Evolutionary conservation across 257 asterid genomes (phyloP), one percentile per base, ranked within the genome.

Genomic region (Parsonsia alboflavescens): DNA sequence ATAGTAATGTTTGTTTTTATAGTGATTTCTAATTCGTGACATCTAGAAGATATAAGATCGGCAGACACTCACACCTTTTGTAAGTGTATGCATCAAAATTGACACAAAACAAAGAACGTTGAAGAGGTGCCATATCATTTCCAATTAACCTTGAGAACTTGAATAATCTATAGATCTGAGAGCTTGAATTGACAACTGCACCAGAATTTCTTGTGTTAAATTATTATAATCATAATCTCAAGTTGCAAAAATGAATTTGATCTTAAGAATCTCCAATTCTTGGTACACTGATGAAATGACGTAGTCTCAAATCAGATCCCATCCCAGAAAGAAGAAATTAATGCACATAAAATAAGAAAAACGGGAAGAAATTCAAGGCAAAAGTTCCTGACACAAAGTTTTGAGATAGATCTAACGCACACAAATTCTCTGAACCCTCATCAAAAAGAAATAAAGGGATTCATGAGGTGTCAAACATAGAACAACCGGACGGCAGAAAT

Each of bases 261-360:
- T n/a, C 64, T 63, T 63, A 24, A 48, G 41, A 63, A 13, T 73
- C 46, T 48, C 24, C 50, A n/a, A n/a, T 46, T 46, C 39, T 4
- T 56, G 73, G 66, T 59, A 59, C 71, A 69, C 64, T 57, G 63
- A 59, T 42, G n/a, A 66, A 78, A 13, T 21, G 19, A 57, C 44
- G 8, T 46, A 7, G 21, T 33, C 48, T 52, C 74, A 6, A 57
- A 52, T 72, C 73, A 50, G 73, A 74, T 68, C 78, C 71, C 68
- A 36, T 4, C 16, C 48, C 28, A 12, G 26, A 22, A n/a, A 33
- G 54, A 36, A 10, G n/a, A 26, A 24, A 65, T 33, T 42, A 53
- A 75, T 19, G 53, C 46, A 33, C 68, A 63, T 63, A 33, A 63
- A 26, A 63, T 63, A 16, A 63, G 68, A 33, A 30, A 28, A 13